Base-by-base conservation (phyloP, 768 basidiomycete species). In the Cubamyces sp. region DNA sequence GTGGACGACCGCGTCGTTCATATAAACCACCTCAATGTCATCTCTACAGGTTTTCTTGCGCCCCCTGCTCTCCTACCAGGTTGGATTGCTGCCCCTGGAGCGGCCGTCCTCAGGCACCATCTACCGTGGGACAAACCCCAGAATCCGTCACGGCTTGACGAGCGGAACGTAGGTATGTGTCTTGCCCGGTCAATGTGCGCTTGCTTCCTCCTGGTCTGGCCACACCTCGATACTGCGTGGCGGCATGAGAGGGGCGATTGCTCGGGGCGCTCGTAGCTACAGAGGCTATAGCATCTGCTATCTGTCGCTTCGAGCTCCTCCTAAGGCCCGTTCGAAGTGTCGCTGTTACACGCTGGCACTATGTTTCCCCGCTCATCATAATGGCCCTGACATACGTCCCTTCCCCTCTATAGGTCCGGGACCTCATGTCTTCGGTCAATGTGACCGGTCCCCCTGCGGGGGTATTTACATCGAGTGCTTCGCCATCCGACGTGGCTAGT, bases 261-360 rank as follows among this genome's bases (percentile, higher is more conserved):
- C 18, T 54, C 57, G 61, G 49, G 51, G 46, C 52, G 62, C 62
- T 58, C 62, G 62, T 57, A 63, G 62, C 62, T 58, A 63, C 57
- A 57, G 61, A 57, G 62, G 62, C 40, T 34, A 28, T 63, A 58
- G 52, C 48, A 43, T 45, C 41, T 48, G 61, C 49, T 34, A 62
- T 53, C 57, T 63, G 56, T 48, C 16, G 57, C 62, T 63, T 63
- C 62, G 56, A 58, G 56, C 40, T 18, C 52, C 56, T 54, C 41
- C 48, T 45, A 54, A 61, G 21, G 26, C n/a, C 61, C 61, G 41
- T 39, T 21, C 54, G 50, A 62, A 57, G 28, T 45, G 55, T 45
- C 54, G 61, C 21, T 37, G 21, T 57, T 57, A 49, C 55, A 49
- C 57, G 55, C 49, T 62, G 49, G 49, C 42, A 57, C 39, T 19